Evolutionary conservation across 176 grass and related monocot species (phyloP), one percentile per base, ranked within the genome.

Genomic region (Oropetium thomaeum): DNA sequence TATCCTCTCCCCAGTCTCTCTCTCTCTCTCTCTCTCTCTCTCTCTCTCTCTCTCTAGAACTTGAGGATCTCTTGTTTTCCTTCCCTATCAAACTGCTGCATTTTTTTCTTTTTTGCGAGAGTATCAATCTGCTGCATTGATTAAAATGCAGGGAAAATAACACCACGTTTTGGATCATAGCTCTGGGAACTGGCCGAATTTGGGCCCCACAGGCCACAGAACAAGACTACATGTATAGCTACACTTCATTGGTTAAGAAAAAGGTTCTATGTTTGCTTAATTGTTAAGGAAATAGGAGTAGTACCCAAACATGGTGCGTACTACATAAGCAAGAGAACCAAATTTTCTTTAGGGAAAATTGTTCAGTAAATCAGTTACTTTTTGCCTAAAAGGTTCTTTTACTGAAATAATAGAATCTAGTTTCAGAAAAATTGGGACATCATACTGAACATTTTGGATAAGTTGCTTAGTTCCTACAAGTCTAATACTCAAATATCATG

Each of bases 1-100:
- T 75, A 81, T 75, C 77, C 15, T 44, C 28, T 70, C 11, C 11
- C 15, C 19, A 34, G 28, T 69, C 15, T 60, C 39, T 27, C 12
- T 61, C 69, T 59, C 76, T 45, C 12, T 61, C 69, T 59, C 76
- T 45, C 12, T 61, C 69, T 59, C 76, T 45, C 12, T 61, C 69
- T 59, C 76, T 45, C n/a, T 69, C 15, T 60, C 39, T 27, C 12
- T 61, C 69, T 59, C 76, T 45, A 74, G 43, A 70, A 67, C 20
- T 29, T 25, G 71, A 54, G 62, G 44, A 86, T 81, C 54, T 76
- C 75, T 42, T 70, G 71, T 70, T 70, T 75, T 19, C 71, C 63
- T 70, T 65, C 71, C 54, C 44, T 71, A 71, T 76, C 54, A 69
- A 70, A 52, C 41, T 41, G 72, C 26, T 62, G 51, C 40, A 61